phyloP scores from a whole-genome alignment of 345 rosid genomes.

The Geranium brycei region DNA sequence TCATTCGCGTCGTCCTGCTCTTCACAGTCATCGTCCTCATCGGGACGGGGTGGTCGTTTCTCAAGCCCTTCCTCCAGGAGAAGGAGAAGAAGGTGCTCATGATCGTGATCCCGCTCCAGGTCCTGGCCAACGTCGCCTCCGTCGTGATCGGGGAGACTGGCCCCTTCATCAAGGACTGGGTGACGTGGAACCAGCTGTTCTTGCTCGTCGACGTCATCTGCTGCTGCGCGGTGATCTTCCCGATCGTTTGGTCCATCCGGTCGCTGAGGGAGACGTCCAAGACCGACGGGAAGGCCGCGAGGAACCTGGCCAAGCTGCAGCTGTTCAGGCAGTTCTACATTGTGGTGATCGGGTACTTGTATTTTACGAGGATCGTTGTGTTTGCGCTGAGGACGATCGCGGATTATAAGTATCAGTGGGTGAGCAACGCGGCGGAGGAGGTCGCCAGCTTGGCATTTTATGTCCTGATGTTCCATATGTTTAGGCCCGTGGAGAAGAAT shows the following conservation, averaged over 20 bases:
- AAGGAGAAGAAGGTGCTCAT: constrained; percentile 92
- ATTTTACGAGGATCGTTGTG: constrained; percentile 85
- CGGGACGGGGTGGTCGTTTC: constrained; percentile 96
- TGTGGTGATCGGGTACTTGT: constrained; percentile 78
- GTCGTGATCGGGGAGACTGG: constrained; percentile 91
- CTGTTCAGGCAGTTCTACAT: constrained; percentile 82
- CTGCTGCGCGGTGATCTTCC: constrained; percentile 90
- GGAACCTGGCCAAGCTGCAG: constrained; percentile 72
- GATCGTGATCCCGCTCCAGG: constrained; percentile 93
- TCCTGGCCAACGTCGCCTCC: constrained; percentile 75
- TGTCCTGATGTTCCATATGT: constrained; percentile 70
- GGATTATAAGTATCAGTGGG: constrained; percentile 90
- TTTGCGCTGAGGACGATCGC: constrained; percentile 76
- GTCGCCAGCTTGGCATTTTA: constrained; percentile 68
- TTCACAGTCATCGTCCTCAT: constrained; percentile 86
- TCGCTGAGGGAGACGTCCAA: constrained; percentile 76
- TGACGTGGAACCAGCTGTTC: constrained; percentile 87
- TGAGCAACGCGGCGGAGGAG: constrained; percentile 82
- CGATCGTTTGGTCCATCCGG: constrained; percentile 89
- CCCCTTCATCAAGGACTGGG: constrained; percentile 79
- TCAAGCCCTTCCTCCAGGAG: constrained; percentile 90
- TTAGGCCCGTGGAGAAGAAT: constrained; percentile 84
- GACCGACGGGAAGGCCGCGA: constrained; percentile 88
- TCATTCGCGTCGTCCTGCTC: constrained; percentile 67
- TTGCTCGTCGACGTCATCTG: constrained; percentile 77